Evolutionary conservation across 345 rosid species (phyloP), one percentile per base, ranked within the genome.

Genomic region (Cardamine occulta): DNA sequence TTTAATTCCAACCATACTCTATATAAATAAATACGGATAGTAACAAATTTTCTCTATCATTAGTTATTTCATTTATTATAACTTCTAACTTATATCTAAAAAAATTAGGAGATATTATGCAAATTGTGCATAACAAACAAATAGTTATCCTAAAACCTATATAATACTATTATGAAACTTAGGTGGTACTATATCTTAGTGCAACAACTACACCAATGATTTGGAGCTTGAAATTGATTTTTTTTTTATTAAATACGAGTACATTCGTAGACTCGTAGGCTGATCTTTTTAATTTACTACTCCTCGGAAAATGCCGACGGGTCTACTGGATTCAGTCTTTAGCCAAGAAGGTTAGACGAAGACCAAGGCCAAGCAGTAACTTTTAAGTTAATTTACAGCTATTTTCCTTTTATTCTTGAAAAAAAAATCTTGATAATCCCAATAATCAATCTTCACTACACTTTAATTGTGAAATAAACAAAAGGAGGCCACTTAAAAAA

Each of bases 351-450:
- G 26, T 56, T 57, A 70, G 52, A 62, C 68, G 51, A 60, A 63
- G 63, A 73, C 37, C 57, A 74, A 75, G 4, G 63, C 74, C 79
- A 68, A 75, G n/a, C 69, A 75, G 75, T 76, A 76, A 69, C 71
- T 55, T 76, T 45, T 15, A 44, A 73, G 48, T 34, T 15, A n/a
- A 62, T 40, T 40, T 51, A 75, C 56, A 37, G 55, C 54, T 59
- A 40, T 61, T 61, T 1, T 26, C 6, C 3, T 37, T 61, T 28
- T 48, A 8, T 15, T 4, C 3, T 7, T 15, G 0, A 8, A 8
- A 24, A 9, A 59, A 23, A 45, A 47, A 58, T 66, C 44, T 76
- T 76, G 71, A 70, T 76, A 76, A 69, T 76, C 80, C 79, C 70
- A 76, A 76, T 69, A 69, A 61, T 40, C 21, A 61, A 40, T 60